Conservation (phyloP, 108 stramenopile genomes). For the Cyclotella baltica region DNA sequence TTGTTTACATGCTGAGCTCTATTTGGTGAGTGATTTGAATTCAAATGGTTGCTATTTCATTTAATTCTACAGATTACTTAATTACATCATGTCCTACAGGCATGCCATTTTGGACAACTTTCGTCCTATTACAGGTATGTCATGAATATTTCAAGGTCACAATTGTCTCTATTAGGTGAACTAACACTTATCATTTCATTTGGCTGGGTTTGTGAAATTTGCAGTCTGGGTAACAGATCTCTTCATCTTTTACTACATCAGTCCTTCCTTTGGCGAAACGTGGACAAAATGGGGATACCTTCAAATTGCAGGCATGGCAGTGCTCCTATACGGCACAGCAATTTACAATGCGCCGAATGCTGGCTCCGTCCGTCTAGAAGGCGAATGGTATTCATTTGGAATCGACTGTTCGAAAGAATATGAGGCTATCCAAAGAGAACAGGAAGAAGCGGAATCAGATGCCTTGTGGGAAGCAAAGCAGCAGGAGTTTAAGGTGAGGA, state of each 20-base stretch:
- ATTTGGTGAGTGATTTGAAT: slow-evolving; percentile 63
- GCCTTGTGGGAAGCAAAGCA: slow-evolving; percentile 60
- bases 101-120: slow-evolving; percentile 99
- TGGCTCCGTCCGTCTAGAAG: slow-evolving; percentile 80
- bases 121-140: slow-evolving; percentile 83
- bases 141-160: neutral
- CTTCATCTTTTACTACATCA: slow-evolving; percentile 88
- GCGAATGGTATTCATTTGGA: slow-evolving; percentile 76
- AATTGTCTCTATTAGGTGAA: neutral
- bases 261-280: slow-evolving; percentile 81
- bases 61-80: neutral
- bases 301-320: slow-evolving; percentile 88
- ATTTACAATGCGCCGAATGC: slow-evolving; percentile 95
- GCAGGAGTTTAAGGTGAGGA: slow-evolving; percentile 59
- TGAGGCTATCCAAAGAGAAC: slow-evolving; percentile 58
- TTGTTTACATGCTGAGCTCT: slow-evolving; percentile 90
- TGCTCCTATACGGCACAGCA: slow-evolving; percentile 94
- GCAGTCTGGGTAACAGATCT: slow-evolving; percentile 79
- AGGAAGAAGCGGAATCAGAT: slow-evolving; percentile 61
- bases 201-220: neutral
- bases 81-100: slow-evolving; percentile 17
- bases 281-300: slow-evolving; percentile 90
- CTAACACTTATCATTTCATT: too few relatives aligned
- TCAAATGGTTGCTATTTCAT: neutral
- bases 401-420: slow-evolving; percentile 73